Percentiles rank a stretch among this genome's conserved stretches.
phyloP scores from a whole-genome alignment of 1,284 basidiomycete species.

The Phellopilus nigrolimitatus region DNA sequence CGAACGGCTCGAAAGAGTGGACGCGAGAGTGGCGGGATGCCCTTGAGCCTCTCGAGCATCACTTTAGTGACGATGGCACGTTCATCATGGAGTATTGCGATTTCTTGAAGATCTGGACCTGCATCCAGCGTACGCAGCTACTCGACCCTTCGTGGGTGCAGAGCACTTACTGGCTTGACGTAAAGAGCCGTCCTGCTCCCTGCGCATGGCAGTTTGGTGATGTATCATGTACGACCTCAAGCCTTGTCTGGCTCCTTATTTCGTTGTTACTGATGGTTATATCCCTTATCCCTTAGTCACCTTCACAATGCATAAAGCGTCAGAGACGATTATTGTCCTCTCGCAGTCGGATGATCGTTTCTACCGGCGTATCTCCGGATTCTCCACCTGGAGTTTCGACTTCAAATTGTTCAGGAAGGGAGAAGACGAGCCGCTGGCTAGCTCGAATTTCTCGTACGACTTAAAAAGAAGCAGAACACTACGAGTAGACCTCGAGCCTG shows the following conservation, averaged over 20 bases:
- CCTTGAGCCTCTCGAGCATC: slow-evolving; percentile 35
- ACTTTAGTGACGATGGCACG: slow-evolving; percentile 47
- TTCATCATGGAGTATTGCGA: slow-evolving; percentile 56
- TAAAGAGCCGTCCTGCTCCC: slow-evolving; percentile 32
- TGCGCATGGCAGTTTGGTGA: slow-evolving; percentile 45
- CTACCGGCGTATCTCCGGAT: slow-evolving; percentile 35
- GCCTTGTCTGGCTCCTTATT: slow-evolving; percentile 27
- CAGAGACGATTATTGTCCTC: slow-evolving; percentile 42
- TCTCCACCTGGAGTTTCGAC: slow-evolving; percentile 38
- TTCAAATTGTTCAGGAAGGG: slow-evolving; percentile 45
- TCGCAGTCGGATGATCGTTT: slow-evolving; percentile 45
- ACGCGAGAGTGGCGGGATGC: slow-evolving; percentile 41
- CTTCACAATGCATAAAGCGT: slow-evolving; percentile 34
- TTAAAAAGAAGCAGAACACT: slow-evolving; percentile 38
- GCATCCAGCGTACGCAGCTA: slow-evolving; percentile 42
- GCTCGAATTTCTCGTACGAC: slow-evolving; percentile 32
- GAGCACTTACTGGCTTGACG: slow-evolving; percentile 44
- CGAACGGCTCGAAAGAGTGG: slow-evolving; percentile 51
- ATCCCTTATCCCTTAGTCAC: slow-evolving; percentile 40
- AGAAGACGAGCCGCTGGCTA: slow-evolving; percentile 31
- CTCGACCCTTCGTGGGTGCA: slow-evolving; percentile 47
- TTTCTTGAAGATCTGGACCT: slow-evolving; percentile 42
- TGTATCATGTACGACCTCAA: slow-evolving; percentile 38
- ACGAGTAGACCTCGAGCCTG: slow-evolving; percentile 38
- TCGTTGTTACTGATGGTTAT: background rate